Evolutionary conservation across 1,139 yeast genomes (phyloP).

Genomic region (Pichia terricola): DNA sequence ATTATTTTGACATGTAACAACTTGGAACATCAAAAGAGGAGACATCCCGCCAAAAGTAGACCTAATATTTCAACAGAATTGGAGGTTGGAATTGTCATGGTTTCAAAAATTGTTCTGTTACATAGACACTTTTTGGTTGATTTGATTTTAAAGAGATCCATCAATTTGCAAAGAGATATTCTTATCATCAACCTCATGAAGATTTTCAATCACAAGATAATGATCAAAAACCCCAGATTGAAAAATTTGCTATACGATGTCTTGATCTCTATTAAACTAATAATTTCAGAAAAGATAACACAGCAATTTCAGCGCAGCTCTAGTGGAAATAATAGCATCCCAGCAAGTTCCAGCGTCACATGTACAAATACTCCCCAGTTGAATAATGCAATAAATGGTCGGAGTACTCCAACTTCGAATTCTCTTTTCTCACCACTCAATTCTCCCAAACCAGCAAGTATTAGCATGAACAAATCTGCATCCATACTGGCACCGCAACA

Average conservation of each 20-base stretch:
- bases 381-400: conserved; percentile 13
- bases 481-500: background rate
- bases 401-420: conserved; percentile 12
- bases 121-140: conserved; percentile 36
- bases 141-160: conserved; percentile 25
- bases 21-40: conserved; percentile 13
- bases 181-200: conserved; percentile 38
- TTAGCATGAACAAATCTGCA: background rate
- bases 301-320: conserved; percentile 8
- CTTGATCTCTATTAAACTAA: conserved; percentile 42
- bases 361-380: background rate
- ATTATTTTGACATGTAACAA: conserved; percentile 22
- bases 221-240: conserved; percentile 39
- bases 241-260: conserved; percentile 57
- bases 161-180: conserved; percentile 29
- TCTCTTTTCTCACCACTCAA: conserved; percentile 15
- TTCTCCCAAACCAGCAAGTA: conserved; percentile 18
- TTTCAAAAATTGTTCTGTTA: conserved; percentile 50
- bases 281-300: conserved; percentile 21
- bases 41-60: background rate
- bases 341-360: background rate
- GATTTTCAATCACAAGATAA: conserved; percentile 35
- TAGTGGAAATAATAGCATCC: background rate
- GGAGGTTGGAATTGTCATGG: conserved; percentile 29
- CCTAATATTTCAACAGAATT: conserved; percentile 14